Evolutionary conservation across 2,329 filamentous ascomycete species (phyloP).

Genomic region (Trichothecium roseum): DNA sequence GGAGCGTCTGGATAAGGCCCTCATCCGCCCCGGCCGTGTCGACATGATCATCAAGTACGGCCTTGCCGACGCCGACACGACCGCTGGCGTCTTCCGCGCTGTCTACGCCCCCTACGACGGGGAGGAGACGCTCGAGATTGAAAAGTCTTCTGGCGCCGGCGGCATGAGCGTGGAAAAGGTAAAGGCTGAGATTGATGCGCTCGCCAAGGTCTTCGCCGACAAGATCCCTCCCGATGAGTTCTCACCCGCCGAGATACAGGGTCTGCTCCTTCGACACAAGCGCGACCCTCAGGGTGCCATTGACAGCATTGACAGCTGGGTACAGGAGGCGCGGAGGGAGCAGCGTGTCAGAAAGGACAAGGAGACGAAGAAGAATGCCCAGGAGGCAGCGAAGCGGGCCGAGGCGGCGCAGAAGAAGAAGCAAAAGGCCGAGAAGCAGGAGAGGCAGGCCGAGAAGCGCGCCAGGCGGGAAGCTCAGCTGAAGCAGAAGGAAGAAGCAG

Average conservation of each 20-base stretch:
- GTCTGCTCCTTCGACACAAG: slow-evolving; percentile 47
- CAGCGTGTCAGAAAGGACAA: slow-evolving; percentile 25
- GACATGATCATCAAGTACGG: slow-evolving; percentile 50
- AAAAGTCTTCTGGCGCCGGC: slow-evolving; percentile 4
- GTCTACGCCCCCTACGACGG: slow-evolving; percentile 44
- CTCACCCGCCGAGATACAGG: slow-evolving; percentile 51
- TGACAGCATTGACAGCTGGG: slow-evolving; percentile 35
- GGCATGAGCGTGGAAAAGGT: slow-evolving; percentile 18
- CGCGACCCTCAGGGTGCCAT: slow-evolving; percentile 37
- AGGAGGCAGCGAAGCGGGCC: slow-evolving; percentile 19
- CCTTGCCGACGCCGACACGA: slow-evolving; percentile 42
- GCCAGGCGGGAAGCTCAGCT: slow-evolving; percentile 10
- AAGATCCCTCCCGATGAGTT: slow-evolving; percentile 45
- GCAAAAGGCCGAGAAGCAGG: slow-evolving; percentile 14
- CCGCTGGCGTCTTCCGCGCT: slow-evolving; percentile 43
- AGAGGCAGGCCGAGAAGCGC: slow-evolving; percentile 12
- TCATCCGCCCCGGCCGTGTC: slow-evolving; percentile 52
- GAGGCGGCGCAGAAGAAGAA: slow-evolving; percentile 17
- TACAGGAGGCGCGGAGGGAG: slow-evolving; percentile 35
- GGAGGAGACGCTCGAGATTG: slow-evolving; percentile 8
- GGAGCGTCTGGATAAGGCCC: slow-evolving; percentile 49
- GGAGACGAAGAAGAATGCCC: slow-evolving; percentile 20
- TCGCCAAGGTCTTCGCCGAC: slow-evolving; percentile 38
- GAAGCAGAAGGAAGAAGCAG: slow-evolving; percentile 16
- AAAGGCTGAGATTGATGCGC: slow-evolving; percentile 24